phyloP scores from a whole-genome alignment of 2,329 filamentous ascomycete genomes.

The Fusarium drepaniforme region DNA sequence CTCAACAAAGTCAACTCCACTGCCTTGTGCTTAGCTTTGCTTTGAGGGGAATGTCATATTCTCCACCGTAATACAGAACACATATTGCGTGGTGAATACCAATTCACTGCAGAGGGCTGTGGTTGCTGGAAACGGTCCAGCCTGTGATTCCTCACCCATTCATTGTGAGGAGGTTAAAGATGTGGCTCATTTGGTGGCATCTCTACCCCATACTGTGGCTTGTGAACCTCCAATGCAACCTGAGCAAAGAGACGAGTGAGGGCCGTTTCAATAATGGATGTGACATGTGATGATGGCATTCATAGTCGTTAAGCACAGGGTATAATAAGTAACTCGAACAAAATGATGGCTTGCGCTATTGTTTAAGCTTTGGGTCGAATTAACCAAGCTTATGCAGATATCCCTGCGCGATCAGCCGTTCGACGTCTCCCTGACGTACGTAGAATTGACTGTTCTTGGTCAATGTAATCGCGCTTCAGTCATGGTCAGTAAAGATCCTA shows the following conservation, averaged over 20 bases:
- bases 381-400: constrained; percentile 92
- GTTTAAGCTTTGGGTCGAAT: constrained; percentile 46
- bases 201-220: constrained; percentile 9
- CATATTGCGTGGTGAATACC: not conserved
- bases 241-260: not conserved
- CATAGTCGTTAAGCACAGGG: constrained; percentile 15
- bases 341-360: constrained; percentile 1
- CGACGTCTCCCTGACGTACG: constrained; percentile 94
- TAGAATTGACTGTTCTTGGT: constrained; percentile 99
- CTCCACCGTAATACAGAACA: not conserved
- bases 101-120: not conserved
- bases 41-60: not conserved
- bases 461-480: constrained; percentile 85
- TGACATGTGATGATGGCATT: constrained; percentile 9
- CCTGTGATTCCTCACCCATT: not conserved
- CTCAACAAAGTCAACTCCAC: constrained; percentile 1
- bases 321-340: constrained; percentile 27
- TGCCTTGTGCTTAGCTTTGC: not conserved
- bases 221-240: constrained; percentile 14
- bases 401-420: constrained; percentile 92
- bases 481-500: constrained; percentile 30
- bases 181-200: not conserved
- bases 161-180: not conserved
- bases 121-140: not conserved
- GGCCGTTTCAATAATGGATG: not conserved